Conservation (phyloP, 441 rosid species). For the Adansonia rubrostipa region DNA sequence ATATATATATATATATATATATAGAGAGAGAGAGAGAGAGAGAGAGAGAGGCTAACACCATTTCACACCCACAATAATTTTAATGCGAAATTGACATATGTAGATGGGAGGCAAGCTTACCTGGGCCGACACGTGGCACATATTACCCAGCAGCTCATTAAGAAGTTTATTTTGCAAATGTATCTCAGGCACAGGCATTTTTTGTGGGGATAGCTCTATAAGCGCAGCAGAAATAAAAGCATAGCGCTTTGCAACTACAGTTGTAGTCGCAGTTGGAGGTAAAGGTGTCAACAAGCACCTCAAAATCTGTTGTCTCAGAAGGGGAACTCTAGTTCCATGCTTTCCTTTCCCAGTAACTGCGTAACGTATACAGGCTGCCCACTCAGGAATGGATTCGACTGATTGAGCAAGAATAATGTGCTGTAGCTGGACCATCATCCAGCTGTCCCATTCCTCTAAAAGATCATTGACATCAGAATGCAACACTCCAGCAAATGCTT, state of each 20-base stretch:
- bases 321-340: conserved; percentile 78
- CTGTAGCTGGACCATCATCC: conserved; percentile 92
- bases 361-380: conserved; percentile 99
- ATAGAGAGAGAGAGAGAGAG: background rate
- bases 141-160: conserved; percentile 79
- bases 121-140: conserved; percentile 98
- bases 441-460: conserved; percentile 83
- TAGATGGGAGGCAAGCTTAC: conserved; percentile 51
- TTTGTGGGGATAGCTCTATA: conserved; percentile 86
- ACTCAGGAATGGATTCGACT: conserved; percentile 96
- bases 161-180: conserved; percentile 74
- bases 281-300: conserved; percentile 83
- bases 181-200: conserved; percentile 79
- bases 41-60: background rate
- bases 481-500: conserved; percentile 93
- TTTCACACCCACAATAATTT: conserved; percentile 10
- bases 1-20: background rate
- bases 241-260: conserved; percentile 94
- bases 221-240: conserved; percentile 95
- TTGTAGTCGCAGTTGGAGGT: conserved; percentile 81
- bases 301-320: conserved; percentile 80
- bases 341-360: conserved; percentile 99
- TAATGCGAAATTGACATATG: conserved; percentile 8
- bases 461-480: conserved; percentile 95
- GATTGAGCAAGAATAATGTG: conserved; percentile 83